These are phyloP conservation scores for Lichtheimia hyalospora DNA, from an alignment of 371 early-diverging fungal genomes.

Conservation along the genomic window DNA sequence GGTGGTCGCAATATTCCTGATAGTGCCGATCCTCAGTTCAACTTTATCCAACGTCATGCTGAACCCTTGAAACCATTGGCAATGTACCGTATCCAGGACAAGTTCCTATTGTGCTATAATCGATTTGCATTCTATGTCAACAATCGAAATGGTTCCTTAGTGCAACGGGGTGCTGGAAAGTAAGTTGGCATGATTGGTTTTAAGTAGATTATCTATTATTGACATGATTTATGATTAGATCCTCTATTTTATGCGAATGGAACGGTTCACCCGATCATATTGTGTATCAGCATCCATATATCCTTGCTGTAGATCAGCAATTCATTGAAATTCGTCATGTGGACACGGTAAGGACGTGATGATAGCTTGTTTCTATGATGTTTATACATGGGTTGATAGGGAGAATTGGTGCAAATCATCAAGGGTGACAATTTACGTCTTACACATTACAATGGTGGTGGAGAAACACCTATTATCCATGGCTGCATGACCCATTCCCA, in stretches of 20 bases:
- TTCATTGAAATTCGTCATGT: slow-evolving; percentile 91
- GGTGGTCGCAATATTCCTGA: slow-evolving; percentile 60
- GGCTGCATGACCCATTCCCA: slow-evolving; percentile 47
- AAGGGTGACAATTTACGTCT: slow-evolving; percentile 51
- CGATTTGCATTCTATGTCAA: slow-evolving; percentile 93
- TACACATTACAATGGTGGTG: slow-evolving; percentile 48
- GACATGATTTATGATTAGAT: slow-evolving; percentile 13
- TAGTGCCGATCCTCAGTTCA: slow-evolving; percentile 75
- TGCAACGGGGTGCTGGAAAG: slow-evolving; percentile 37
- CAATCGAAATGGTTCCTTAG: slow-evolving; percentile 55
- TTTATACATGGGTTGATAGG: slow-evolving; percentile 19
- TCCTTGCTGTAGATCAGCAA: slow-evolving; percentile 83
- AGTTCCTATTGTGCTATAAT: slow-evolving; percentile 86
- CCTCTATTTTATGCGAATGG: slow-evolving; percentile 53
- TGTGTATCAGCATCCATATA: slow-evolving; percentile 80
- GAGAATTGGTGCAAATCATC: slow-evolving; percentile 49
- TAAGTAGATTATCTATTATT: too few relatives aligned
- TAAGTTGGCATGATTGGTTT: slow-evolving; percentile 13
- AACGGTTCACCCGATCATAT: slow-evolving; percentile 60
- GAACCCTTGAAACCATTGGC: slow-evolving; percentile 77
- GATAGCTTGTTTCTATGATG: neutral
- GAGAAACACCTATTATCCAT: slow-evolving; percentile 42
- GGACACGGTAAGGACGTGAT: slow-evolving; percentile 58
- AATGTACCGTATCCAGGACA: slow-evolving; percentile 77
- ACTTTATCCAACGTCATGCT: slow-evolving; percentile 78